Conservation (phyloP, 257 asterid genomes). For the Ajuga chamaepitys region DNA sequence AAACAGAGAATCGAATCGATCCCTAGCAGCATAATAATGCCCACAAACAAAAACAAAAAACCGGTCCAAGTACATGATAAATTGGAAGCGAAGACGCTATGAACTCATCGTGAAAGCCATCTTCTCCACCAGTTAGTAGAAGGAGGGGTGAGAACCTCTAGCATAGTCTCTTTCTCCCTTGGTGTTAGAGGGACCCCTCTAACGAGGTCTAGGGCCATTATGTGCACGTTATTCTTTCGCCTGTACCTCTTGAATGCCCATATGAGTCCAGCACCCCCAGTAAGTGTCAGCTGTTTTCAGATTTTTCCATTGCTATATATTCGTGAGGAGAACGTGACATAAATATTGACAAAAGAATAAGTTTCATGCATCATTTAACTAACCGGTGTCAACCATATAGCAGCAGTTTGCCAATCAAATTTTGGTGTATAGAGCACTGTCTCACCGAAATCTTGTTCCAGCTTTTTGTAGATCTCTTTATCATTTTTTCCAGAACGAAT, state of each 20-base stretch:
- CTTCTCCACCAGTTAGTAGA: slow-evolving; percentile 58
- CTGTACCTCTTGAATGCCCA: slow-evolving; percentile 80
- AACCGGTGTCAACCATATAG: slow-evolving; percentile 89
- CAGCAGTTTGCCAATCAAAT: slow-evolving; percentile 91
- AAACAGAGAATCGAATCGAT: too few relatives aligned
- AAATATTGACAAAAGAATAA: background rate
- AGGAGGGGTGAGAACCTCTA: slow-evolving; percentile 84
- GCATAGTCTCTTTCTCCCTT: slow-evolving; percentile 75
- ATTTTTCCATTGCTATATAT: background rate
- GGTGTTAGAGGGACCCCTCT: slow-evolving; percentile 84
- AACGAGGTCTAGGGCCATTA: slow-evolving; percentile 81
- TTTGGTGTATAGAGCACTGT: slow-evolving; percentile 86
- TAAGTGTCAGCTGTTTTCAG: slow-evolving; percentile 48
- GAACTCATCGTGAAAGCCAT: slow-evolving; percentile 31
- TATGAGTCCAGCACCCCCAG: slow-evolving; percentile 72
- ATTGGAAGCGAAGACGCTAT: background rate
- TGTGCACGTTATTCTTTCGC: slow-evolving; percentile 67
- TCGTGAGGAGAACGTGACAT: background rate
- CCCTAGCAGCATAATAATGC: too few relatives aligned
- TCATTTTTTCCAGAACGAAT: slow-evolving; percentile 69
- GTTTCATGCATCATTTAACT: slow-evolving; percentile 15
- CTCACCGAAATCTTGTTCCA: slow-evolving; percentile 89
- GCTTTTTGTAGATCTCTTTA: slow-evolving; percentile 78
- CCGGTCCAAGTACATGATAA: too few relatives aligned
- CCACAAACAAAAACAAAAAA: too few relatives aligned